A percentile compares a stretch with the other conserved stretches of the same genome.
phyloP scores from a whole-genome alignment of 805 yeast species.

The Yamadazyma insecticola region DNA sequence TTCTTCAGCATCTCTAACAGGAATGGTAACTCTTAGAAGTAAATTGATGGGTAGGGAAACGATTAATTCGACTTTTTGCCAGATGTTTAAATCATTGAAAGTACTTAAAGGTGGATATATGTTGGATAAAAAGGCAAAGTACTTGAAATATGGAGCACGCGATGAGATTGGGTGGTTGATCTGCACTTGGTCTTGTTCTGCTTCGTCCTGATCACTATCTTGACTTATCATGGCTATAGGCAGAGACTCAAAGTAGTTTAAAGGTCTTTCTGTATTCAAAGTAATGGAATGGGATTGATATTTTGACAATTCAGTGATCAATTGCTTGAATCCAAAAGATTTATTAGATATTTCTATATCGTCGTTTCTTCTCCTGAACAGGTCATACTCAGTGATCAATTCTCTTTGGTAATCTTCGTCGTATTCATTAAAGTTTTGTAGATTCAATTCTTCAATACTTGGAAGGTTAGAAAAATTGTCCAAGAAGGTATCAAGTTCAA shows the following conservation, averaged over 20 bases:
- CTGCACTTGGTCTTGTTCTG: neutral
- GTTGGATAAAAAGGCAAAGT: too few species aligned
- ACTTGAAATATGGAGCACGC: too few species aligned
- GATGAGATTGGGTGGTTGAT: too few species aligned
- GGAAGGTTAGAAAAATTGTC: slow-evolving; percentile 21
- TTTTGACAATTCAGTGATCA: slow-evolving; percentile 27
- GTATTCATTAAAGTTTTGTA: slow-evolving; percentile 7
- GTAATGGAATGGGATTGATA: slow-evolving; percentile 8
- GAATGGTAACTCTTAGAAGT: slow-evolving; percentile 5
- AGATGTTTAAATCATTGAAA: neutral
- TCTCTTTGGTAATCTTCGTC: slow-evolving; percentile 11
- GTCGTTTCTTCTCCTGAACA: slow-evolving; percentile 6
- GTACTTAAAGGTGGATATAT: neutral
- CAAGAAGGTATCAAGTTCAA: slow-evolving; percentile 11
- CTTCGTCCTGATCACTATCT: neutral
- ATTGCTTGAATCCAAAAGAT: slow-evolving; percentile 22
- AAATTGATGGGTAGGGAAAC: slow-evolving; percentile 4
- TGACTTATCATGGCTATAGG: slow-evolving; percentile 5
- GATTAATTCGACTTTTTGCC: slow-evolving; percentile 2
- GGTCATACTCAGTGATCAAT: slow-evolving; percentile 9
- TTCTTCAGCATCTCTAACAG: slow-evolving; percentile 3
- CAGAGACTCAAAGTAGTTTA: neutral
- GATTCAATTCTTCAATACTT: slow-evolving; percentile 20
- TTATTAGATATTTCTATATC: slow-evolving; percentile 7
- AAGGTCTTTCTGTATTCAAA: slow-evolving; percentile 7